Conservation (phyloP, 2,329 filamentous ascomycete species). For the Neocucurbitaria cava region DNA sequence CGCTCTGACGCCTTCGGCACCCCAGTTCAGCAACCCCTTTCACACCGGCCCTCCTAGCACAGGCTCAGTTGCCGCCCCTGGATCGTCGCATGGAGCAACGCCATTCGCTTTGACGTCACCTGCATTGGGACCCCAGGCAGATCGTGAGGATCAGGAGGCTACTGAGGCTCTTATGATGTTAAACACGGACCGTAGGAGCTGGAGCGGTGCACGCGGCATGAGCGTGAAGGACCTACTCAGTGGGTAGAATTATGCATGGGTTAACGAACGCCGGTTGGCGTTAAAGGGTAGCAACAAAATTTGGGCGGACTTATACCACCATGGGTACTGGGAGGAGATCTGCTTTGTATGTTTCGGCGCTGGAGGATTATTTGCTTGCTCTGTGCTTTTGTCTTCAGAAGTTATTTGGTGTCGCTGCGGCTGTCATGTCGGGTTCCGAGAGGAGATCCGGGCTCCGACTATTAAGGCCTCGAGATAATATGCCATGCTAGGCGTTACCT, state of each 20-base stretch:
- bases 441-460: neutral
- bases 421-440: neutral
- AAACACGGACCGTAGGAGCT: constrained; percentile 73
- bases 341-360: neutral
- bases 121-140: constrained; percentile 44
- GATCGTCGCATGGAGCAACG: constrained; percentile 32
- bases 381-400: too few species aligned
- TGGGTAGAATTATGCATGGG: constrained; percentile 20
- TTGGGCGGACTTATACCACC: constrained; percentile 1
- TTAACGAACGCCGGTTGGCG: neutral
- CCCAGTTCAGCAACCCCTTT: constrained; percentile 43
- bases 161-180: constrained; percentile 89
- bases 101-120: constrained; percentile 47
- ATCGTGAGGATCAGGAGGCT: constrained; percentile 70
- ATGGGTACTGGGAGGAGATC: neutral
- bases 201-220: constrained; percentile 51
- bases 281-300: constrained; percentile 6
- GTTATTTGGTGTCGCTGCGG: neutral
- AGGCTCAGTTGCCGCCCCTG: constrained; percentile 23
- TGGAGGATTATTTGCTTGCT: neutral
- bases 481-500: neutral
- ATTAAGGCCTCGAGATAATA: neutral
- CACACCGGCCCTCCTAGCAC: constrained; percentile 32
- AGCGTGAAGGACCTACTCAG: constrained; percentile 57
- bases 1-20: constrained; percentile 46